Evolutionary conservation across 768 basidiomycete genomes (phyloP).

Genomic region (Boletales sp.): DNA sequence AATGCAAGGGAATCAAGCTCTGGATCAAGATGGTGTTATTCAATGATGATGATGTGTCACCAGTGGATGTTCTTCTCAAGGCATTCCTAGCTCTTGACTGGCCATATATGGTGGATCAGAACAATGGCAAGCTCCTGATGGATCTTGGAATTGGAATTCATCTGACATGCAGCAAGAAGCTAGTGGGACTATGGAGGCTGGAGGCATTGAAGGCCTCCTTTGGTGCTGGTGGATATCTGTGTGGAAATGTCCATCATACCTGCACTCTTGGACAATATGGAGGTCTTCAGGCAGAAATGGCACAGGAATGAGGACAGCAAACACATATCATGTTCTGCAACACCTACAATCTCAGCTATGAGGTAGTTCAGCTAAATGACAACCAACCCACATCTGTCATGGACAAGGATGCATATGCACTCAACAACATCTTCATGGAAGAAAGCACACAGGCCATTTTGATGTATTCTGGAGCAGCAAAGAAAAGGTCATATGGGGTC

Average conservation of each 20-base stretch:
- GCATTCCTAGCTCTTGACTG: slow-evolving; percentile 8
- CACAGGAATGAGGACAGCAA: background rate
- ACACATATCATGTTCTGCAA: slow-evolving; percentile 12
- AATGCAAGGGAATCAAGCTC: slow-evolving; percentile 15
- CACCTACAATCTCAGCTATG: slow-evolving; percentile 18
- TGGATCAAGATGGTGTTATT: slow-evolving; percentile 1
- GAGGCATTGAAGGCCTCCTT: slow-evolving; percentile 7
- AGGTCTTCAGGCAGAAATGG: slow-evolving; percentile 15
- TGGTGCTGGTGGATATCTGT: slow-evolving; percentile 3
- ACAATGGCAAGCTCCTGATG: slow-evolving; percentile 1
- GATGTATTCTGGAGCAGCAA: background rate
- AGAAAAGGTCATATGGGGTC: slow-evolving; percentile 3
- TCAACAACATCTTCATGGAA: background rate
- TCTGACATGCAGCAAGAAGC: fast-evolving
- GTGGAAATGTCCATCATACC: slow-evolving; percentile 3
- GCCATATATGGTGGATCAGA: background rate
- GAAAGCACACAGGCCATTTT: background rate
- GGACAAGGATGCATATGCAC: slow-evolving; percentile 14
- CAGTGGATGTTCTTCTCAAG: no score
- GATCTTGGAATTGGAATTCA: slow-evolving; percentile 1
- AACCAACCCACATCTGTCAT: slow-evolving; percentile 2
- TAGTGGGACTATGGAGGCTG: slow-evolving; percentile 8
- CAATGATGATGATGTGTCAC: no score
- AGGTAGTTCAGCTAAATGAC: slow-evolving; percentile 3
- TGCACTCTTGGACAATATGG: slow-evolving; percentile 8